Conservation (phyloP, 116 monocot genomes). For the Thalassia testudinum region DNA sequence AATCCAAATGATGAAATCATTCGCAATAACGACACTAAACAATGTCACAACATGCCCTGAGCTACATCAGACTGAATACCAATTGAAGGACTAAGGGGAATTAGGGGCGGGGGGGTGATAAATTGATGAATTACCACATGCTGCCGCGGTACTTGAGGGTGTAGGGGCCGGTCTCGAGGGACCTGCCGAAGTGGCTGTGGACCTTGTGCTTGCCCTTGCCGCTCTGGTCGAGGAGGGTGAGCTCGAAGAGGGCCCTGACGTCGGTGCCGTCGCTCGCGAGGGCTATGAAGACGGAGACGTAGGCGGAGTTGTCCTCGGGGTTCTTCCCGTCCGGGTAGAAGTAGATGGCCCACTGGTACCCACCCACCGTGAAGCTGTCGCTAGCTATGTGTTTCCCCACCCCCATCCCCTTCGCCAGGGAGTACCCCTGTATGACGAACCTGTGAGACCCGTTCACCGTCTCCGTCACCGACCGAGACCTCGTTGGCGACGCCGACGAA, state of each 20-base stretch:
- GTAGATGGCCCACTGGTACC: conserved; percentile 52
- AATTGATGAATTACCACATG: conserved; percentile 45
- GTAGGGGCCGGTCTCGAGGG: conserved; percentile 46
- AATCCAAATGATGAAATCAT: too few relatives aligned
- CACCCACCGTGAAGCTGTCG: conserved; percentile 42
- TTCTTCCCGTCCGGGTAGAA: conserved; percentile 54
- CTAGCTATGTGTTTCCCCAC: conserved; percentile 50
- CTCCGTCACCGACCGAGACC: conserved; percentile 42
- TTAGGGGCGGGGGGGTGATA: too few relatives aligned
- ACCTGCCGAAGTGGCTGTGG: conserved; percentile 47
- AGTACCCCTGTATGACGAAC: conserved; percentile 51
- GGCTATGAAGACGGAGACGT: conserved; percentile 57
- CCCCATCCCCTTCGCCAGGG: conserved; percentile 61
- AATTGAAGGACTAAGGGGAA: too few relatives aligned
- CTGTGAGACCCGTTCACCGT: conserved; percentile 54
- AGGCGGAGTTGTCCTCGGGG: conserved; percentile 39
- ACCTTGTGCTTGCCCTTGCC: conserved; percentile 67
- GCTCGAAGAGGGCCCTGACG: conserved; percentile 49
- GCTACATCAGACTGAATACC: too few relatives aligned
- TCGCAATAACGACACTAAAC: too few relatives aligned
- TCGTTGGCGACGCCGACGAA: conserved; percentile 21
- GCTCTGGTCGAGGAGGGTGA: conserved; percentile 53
- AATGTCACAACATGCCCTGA: too few relatives aligned
- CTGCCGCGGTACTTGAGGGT: conserved; percentile 53
- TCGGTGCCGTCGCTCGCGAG: conserved; percentile 56